Conservation (phyloP, 371 early-diverging fungal genomes). For the Mucor irregularis region DNA sequence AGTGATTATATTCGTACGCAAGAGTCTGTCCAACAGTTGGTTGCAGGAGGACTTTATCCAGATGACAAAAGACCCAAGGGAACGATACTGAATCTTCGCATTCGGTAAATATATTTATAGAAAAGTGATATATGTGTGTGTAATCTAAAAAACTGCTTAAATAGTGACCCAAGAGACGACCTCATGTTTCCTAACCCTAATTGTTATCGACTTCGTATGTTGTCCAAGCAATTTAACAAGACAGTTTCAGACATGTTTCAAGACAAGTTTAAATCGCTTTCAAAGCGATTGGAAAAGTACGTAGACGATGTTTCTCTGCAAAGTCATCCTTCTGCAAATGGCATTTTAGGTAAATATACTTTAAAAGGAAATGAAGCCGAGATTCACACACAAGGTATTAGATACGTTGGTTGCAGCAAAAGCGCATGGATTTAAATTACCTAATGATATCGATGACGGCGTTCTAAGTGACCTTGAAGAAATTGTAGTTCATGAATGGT, state of each 20-base stretch:
- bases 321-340: constrained; percentile 55
- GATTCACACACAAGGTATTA: constrained; percentile 1
- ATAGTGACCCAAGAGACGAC: constrained; percentile 45
- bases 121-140: background rate
- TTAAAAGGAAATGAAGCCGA: constrained; percentile 2
- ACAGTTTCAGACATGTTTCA: constrained; percentile 32
- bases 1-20: constrained; percentile 73
- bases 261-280: constrained; percentile 29
- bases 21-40: constrained; percentile 72
- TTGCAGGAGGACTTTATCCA: constrained; percentile 71
- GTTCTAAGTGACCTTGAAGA: constrained; percentile 35
- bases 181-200: constrained; percentile 48
- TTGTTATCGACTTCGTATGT: constrained; percentile 37
- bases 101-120: constrained; percentile 45
- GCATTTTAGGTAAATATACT: constrained; percentile 38
- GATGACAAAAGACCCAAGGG: constrained; percentile 25
- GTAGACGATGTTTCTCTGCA: constrained; percentile 41
- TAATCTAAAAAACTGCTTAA: background rate
- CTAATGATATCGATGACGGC: constrained; percentile 46
- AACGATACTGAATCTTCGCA: constrained; percentile 35
- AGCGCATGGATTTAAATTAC: constrained; percentile 51
- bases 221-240: constrained; percentile 37
- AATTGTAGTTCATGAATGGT: constrained; percentile 47
- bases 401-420: constrained; percentile 49
- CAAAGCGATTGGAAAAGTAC: constrained; percentile 30